These are phyloP conservation scores for Beauveria sp. DNA, from an alignment of 2,329 filamentous ascomycete genomes.

Conservation along the genomic window DNA sequence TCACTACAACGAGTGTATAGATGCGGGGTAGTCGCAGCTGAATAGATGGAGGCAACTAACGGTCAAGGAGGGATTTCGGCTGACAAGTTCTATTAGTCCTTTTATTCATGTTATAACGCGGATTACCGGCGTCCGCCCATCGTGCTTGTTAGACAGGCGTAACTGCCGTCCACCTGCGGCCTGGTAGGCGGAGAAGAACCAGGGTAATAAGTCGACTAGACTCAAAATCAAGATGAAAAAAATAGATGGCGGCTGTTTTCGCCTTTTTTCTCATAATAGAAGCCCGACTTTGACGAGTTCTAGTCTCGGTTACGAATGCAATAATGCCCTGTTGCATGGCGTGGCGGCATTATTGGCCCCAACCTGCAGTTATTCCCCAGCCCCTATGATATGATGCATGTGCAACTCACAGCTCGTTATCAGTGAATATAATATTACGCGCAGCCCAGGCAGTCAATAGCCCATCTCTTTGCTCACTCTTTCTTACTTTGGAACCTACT, in stretches of 20 bases:
- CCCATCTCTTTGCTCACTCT: slow-evolving; percentile 8
- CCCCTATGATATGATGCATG: neutral
- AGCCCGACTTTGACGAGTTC: no score
- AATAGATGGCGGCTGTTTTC: neutral
- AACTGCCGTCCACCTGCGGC: neutral
- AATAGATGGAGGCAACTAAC: neutral
- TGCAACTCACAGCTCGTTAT: neutral
- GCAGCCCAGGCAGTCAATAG: neutral
- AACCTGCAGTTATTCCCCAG: neutral
- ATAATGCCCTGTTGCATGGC: neutral
- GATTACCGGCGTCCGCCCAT: neutral
- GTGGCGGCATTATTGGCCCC: neutral
- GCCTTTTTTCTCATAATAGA: no score
- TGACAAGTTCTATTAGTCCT: no score
- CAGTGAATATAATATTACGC: neutral
- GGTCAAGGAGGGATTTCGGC: no score
- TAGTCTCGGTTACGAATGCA: neutral
- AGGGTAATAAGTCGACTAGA: neutral
- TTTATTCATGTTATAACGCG: slow-evolving; percentile 10
- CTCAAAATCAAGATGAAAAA: neutral
- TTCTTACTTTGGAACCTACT: neutral
- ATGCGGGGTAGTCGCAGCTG: neutral
- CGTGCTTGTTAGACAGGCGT: neutral
- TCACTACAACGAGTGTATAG: neutral
- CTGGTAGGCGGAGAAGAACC: neutral